Evolutionary conservation across 768 basidiomycete species (phyloP).

Genomic region (Agrocybe pediades): DNA sequence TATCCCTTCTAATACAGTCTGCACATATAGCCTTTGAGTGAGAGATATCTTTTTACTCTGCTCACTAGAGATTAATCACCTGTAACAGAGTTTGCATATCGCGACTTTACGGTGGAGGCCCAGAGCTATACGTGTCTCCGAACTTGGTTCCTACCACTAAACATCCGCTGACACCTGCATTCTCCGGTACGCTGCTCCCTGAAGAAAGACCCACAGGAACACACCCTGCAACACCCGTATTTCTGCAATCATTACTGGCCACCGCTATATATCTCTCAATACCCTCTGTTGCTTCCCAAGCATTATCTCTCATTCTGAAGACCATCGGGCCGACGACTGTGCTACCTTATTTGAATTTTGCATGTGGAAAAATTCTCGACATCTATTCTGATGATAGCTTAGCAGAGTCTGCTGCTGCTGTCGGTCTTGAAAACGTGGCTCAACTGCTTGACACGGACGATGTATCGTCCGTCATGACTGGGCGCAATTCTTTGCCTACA

Average conservation of each 20-base stretch:
- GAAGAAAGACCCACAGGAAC: conserved; percentile 47
- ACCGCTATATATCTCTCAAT: conserved; percentile 87
- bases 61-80: conserved; percentile 1
- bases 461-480: conserved; percentile 6
- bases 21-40: conserved; percentile 78
- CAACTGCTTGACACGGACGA: conserved; percentile 42
- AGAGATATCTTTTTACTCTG: conserved; percentile 30
- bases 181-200: conserved; percentile 34
- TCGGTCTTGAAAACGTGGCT: conserved; percentile 72
- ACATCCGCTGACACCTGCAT: conserved; percentile 74
- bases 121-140: conserved; percentile 67
- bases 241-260: conserved; percentile 85
- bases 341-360: conserved; percentile 77
- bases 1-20: conserved; percentile 13
- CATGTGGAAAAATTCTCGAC: conserved; percentile 69
- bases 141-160: conserved; percentile 63
- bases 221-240: conserved; percentile 77
- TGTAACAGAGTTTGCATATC: conserved; percentile 75
- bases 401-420: conserved; percentile 60
- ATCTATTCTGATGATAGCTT: conserved; percentile 25
- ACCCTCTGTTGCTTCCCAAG: conserved; percentile 72
- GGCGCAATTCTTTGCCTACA: conserved; percentile 12
- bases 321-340: conserved; percentile 83
- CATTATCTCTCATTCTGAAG: conserved; percentile 67
- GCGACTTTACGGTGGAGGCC: conserved; percentile 85